Conservation (phyloP, 1,139 yeast species). For the Magnusiomyces sp. region DNA sequence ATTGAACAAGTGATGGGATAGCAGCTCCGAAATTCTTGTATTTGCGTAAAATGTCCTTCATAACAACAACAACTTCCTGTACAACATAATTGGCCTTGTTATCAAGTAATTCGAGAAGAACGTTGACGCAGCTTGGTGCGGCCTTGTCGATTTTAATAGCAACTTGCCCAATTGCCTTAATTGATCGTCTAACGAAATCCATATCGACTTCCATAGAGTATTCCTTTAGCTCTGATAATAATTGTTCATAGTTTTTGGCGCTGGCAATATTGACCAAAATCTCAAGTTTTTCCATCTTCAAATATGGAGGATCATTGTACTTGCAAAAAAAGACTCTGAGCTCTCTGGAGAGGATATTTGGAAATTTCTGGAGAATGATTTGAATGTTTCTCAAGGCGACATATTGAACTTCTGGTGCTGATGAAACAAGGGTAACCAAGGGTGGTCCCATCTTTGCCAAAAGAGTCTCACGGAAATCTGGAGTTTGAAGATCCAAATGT, state of each 20-base stretch:
- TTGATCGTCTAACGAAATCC: slow-evolving; percentile 75
- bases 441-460: slow-evolving; percentile 84
- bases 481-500: slow-evolving; percentile 51
- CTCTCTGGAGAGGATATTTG: slow-evolving; percentile 68
- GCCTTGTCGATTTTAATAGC: slow-evolving; percentile 70
- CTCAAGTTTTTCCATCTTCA: slow-evolving; percentile 87
- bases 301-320: slow-evolving; percentile 88
- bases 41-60: slow-evolving; percentile 69
- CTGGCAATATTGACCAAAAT: slow-evolving; percentile 80
- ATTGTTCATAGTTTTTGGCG: slow-evolving; percentile 55
- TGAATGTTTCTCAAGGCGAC: slow-evolving; percentile 90
- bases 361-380: slow-evolving; percentile 82
- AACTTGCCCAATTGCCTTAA: slow-evolving; percentile 77
- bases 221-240: slow-evolving; percentile 81
- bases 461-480: slow-evolving; percentile 39
- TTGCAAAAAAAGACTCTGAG: slow-evolving; percentile 86
- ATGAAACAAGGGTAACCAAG: slow-evolving; percentile 75
- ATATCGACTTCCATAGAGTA: slow-evolving; percentile 90
- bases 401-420: slow-evolving; percentile 90
- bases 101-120: slow-evolving; percentile 64
- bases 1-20: slow-evolving; percentile 59
- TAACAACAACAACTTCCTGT: slow-evolving; percentile 70
- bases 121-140: slow-evolving; percentile 62
- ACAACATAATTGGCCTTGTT: slow-evolving; percentile 70
- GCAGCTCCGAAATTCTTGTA: slow-evolving; percentile 58